These are phyloP conservation scores for Pachyrhizus erosus DNA, from an alignment of 306 rosid genomes.

Conservation along the genomic window DNA sequence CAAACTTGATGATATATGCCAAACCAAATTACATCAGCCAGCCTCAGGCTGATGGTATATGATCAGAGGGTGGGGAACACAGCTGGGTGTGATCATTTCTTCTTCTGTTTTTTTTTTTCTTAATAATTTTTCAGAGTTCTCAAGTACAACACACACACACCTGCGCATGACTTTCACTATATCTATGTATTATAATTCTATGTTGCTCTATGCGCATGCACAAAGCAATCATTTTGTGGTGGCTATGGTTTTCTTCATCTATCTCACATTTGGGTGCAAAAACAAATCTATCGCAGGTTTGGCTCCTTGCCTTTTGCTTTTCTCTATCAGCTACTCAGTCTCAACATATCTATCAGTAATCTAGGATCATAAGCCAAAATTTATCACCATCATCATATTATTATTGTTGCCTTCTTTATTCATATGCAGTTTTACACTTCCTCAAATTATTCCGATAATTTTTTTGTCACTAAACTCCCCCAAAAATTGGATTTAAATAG, in stretches of 20 bases:
- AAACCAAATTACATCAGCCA: conserved; percentile 52
- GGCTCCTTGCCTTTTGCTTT: neutral
- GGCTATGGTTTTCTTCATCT: conserved; percentile 50
- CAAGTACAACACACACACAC: conserved; percentile 46
- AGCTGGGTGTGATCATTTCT: conserved; percentile 52
- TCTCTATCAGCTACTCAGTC: neutral
- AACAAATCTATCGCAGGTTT: conserved; percentile 33
- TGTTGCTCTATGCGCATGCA: conserved; percentile 67
- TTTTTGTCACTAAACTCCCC: neutral
- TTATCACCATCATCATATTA: neutral
- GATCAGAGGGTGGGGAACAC: conserved; percentile 54
- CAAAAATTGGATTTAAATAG: neutral
- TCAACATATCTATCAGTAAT: neutral
- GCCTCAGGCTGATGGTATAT: conserved; percentile 23
- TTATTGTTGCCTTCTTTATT: neutral
- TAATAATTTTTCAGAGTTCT: conserved; percentile 31
- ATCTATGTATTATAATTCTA: conserved; percentile 50
- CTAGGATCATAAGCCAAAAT: neutral
- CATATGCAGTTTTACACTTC: neutral
- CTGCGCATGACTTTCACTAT: conserved; percentile 49
- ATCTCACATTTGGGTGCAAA: conserved; percentile 26
- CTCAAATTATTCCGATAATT: neutral
- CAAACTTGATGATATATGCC: conserved; percentile 41
- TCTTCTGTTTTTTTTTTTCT: neutral
- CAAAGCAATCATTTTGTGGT: conserved; percentile 60